Percentiles rank a stretch among this genome's conserved stretches.
phyloP scores from a whole-genome alignment of 345 rosid species.

The Hypericum perforatum region DNA sequence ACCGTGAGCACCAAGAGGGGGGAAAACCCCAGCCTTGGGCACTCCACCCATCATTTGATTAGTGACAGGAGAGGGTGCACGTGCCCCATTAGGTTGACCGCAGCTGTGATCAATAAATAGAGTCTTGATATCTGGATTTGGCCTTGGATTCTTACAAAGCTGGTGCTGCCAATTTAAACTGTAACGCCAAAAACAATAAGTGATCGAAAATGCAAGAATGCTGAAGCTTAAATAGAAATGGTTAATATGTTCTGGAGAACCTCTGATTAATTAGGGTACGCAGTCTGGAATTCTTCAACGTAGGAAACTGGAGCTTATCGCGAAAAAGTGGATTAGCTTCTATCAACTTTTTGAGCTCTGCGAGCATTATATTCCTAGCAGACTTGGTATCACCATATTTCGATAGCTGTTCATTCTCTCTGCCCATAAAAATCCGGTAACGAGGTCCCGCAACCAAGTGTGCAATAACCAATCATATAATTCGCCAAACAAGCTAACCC shows the following conservation, averaged over 20 bases:
- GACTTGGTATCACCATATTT: slow-evolving; percentile 5
- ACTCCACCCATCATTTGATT: slow-evolving; percentile 37
- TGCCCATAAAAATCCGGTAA: not conserved
- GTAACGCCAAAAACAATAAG: not conserved
- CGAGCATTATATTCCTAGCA: slow-evolving; percentile 36
- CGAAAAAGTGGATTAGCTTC: slow-evolving; percentile 18
- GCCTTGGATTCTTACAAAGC: slow-evolving; percentile 44
- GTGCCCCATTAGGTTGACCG: slow-evolving; percentile 39
- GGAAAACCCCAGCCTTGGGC: slow-evolving; percentile 42
- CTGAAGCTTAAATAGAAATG: not conserved
- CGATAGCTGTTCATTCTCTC: slow-evolving; percentile 2
- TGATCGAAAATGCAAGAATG: not conserved
- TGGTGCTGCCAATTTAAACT: slow-evolving; percentile 49
- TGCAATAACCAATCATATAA: not conserved
- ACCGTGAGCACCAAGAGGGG: slow-evolving; percentile 38
- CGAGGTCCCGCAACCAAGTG: not conserved
- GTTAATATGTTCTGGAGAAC: not conserved
- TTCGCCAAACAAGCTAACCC: slow-evolving; percentile 4
- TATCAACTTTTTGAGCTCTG: slow-evolving; percentile 32
- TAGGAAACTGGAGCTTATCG: slow-evolving; percentile 42
- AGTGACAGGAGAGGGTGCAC: slow-evolving; percentile 37
- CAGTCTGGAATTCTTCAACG: slow-evolving; percentile 38
- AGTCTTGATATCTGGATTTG: slow-evolving; percentile 45
- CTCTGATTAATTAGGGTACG: slow-evolving; percentile 34
- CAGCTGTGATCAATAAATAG: slow-evolving; percentile 41